Evolutionary conservation across 192 early-diverging fungal species (phyloP).

Genomic region (Dispira parvispora): DNA sequence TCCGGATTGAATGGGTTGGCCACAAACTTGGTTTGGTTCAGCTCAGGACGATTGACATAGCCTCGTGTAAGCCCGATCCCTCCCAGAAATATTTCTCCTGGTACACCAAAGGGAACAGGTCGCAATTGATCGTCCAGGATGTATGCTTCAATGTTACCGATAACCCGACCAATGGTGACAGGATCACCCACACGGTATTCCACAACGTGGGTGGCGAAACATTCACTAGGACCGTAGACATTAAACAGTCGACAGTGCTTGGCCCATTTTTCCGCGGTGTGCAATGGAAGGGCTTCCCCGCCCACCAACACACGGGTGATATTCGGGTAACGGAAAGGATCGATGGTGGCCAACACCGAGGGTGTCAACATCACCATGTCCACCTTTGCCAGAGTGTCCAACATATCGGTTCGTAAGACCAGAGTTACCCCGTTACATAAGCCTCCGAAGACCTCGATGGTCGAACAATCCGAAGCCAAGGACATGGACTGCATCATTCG

Average conservation of each 20-base stretch:
- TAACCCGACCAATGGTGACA: not conserved
- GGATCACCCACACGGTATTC: too few species aligned
- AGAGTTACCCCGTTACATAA: not conserved
- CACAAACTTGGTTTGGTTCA: not conserved
- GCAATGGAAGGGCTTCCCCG: not conserved
- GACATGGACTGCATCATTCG: not conserved
- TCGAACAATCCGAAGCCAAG: not conserved
- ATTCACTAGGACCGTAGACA: not conserved
- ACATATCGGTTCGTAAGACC: not conserved
- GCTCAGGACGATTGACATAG: slow-evolving; percentile 3
- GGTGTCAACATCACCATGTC: not conserved
- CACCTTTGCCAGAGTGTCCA: not conserved
- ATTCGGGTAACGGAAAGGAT: not conserved
- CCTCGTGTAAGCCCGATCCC: not conserved
- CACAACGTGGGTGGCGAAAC: too few species aligned
- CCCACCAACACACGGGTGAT: not conserved
- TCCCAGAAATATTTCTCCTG: slow-evolving; percentile 21
- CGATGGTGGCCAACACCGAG: not conserved
- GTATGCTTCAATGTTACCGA: too few species aligned
- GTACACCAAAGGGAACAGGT: not conserved
- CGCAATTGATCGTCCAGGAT: not conserved
- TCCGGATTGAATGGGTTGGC: not conserved
- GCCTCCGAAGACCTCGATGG: not conserved
- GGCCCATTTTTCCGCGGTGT: not conserved
- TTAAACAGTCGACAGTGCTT: not conserved